Base-by-base conservation (phyloP, 495 filamentous ascomycete species). In the Penicillium goetzii region DNA sequence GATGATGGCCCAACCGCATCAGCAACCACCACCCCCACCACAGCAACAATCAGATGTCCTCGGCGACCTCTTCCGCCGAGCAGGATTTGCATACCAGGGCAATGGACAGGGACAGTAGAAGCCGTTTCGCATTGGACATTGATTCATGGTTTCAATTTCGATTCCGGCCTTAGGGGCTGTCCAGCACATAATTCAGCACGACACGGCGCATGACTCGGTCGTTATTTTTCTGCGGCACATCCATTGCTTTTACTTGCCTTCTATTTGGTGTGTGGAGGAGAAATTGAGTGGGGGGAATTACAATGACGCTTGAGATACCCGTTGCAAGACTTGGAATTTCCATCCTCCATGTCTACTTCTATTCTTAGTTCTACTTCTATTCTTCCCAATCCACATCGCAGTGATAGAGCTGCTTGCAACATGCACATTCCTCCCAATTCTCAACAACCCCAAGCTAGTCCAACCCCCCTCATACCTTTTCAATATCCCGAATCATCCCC, bases 401-500 rank as follows among this genome's bases (percentile, higher is more conserved):
- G 41, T 41, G 17, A 56, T 14, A 19, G 7, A 41, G 34, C 23
- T 56, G 54, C 56, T 34, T 11, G 17, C 49, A 49, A 2, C 4
- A 33, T 12, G 19, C 43, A 21, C 21, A 47, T 6, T 2, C 26
- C 21, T 6, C 19, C 6, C 41, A 25, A 23, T 11, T 11, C 12
- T 36, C 26, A 21, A 19, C 19, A 21, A 21, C 0, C 9, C 32
- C 26, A 30, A 23, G 19, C 14, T 52, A 38, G 0, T 49, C 14
- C 4, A n/a, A 12, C 1, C 25, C 23, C 49, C 36, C 43, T 68
- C 45, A 61, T 47, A 11, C 36, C 14, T 59, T 30, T 21, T 12
- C 60, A 61, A 90, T 87, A 63, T 86, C 81, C n/a, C 71, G 69
- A 34, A 92, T 75, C 84, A 88, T 92, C 12, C 38, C 64, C 43